phyloP scores from a whole-genome alignment of 192 early-diverging fungal genomes.

The Funneliformis mosseae region DNA sequence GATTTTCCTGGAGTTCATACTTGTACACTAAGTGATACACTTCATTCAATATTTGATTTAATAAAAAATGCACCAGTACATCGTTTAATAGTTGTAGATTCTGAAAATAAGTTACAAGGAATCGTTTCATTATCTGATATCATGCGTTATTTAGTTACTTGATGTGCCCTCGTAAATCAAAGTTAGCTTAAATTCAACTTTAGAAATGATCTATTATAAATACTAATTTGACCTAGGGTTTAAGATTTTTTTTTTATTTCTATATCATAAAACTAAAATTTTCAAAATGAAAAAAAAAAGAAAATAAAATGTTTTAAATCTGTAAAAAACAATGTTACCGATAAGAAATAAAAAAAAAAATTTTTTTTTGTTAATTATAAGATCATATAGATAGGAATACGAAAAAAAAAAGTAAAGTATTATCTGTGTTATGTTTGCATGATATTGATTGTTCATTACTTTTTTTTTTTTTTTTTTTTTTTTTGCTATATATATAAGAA shows the following conservation, averaged over 20 bases:
- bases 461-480: too few relatives aligned
- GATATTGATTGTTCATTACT: not conserved
- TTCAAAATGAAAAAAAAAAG: not conserved
- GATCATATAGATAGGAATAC: too few relatives aligned
- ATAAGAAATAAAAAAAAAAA: too few relatives aligned
- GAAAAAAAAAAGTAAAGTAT: not conserved
- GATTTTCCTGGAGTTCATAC: slow-evolving; percentile 95
- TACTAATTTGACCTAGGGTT: not conserved
- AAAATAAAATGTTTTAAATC: not conserved
- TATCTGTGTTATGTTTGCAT: not conserved
- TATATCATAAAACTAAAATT: not conserved
- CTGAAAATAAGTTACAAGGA: slow-evolving; percentile 76
- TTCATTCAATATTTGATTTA: slow-evolving; percentile 85
- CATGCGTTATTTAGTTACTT: slow-evolving; percentile 61
- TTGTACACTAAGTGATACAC: slow-evolving; percentile 83
- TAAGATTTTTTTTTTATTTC: not conserved
- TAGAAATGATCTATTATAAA: not conserved
- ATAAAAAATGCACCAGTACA: slow-evolving; percentile 87
- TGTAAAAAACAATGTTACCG: too few relatives aligned
- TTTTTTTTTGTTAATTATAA: not conserved
- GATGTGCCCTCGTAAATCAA: not conserved
- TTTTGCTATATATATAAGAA: not conserved
- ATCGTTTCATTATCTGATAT: slow-evolving; percentile 88
- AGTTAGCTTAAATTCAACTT: not conserved
- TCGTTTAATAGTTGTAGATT: slow-evolving; percentile 89